Evolutionary conservation across 306 rosid genomes (phyloP).

Genomic region (Dicorynia guianensis): DNA sequence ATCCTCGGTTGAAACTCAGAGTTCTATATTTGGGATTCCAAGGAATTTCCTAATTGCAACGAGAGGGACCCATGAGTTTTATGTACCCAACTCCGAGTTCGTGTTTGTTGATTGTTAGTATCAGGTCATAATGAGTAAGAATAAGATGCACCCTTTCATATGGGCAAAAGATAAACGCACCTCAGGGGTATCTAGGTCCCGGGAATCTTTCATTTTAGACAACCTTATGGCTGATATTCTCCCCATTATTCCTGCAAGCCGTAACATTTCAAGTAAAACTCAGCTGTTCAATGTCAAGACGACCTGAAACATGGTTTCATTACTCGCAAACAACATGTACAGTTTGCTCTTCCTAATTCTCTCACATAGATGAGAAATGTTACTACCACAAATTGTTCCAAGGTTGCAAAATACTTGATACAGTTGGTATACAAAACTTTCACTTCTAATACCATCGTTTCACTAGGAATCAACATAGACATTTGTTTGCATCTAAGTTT

Average conservation of each 20-base stretch:
- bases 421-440: no score
- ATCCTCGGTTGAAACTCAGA: neutral
- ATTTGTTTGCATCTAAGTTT: no score
- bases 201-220: conserved; percentile 18
- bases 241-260: neutral
- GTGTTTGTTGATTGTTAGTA: neutral
- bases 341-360: neutral
- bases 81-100: no score
- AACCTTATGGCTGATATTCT: neutral
- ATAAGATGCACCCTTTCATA: conserved; percentile 8
- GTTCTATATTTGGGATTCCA: no score
- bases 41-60: neutral
- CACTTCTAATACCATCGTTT: no score
- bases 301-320: no score
- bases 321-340: no score
- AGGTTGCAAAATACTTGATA: no score
- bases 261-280: no score
- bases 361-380: no score
- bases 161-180: conserved; percentile 11
- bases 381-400: no score
- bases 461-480: no score
- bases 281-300: neutral
- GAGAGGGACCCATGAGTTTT: conserved; percentile 12
- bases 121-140: conserved; percentile 17
- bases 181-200: conserved; percentile 39